Evolutionary conservation across 768 basidiomycete genomes (phyloP).

Genomic region (Tremella fuciformis): DNA sequence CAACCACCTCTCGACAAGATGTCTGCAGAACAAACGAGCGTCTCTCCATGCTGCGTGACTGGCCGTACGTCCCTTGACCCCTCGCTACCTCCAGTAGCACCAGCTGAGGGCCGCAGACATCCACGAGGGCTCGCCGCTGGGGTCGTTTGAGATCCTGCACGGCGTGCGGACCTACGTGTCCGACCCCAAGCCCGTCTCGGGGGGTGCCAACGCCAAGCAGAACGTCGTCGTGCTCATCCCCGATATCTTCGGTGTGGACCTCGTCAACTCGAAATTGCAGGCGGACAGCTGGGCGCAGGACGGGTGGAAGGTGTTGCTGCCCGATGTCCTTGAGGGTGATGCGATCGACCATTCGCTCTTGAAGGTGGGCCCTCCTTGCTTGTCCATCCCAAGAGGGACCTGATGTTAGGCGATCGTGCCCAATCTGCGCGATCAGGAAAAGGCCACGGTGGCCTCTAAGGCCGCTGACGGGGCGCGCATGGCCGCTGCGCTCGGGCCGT

Average conservation of each 20-base stretch:
- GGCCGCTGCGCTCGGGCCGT: constrained; percentile 49
- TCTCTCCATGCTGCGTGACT: constrained; percentile 43
- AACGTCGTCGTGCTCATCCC: constrained; percentile 50
- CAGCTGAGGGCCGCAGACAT: constrained; percentile 32
- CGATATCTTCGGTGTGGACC: constrained; percentile 52
- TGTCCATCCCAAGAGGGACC: neutral
- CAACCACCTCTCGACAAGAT: constrained; percentile 9
- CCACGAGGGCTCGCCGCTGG: constrained; percentile 50
- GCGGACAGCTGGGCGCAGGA: constrained; percentile 52
- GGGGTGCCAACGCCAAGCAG: constrained; percentile 35
- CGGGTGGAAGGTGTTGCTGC: constrained; percentile 50
- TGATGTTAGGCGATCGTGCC: constrained; percentile 44
- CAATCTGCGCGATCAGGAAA: constrained; percentile 43
- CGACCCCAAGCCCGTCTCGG: constrained; percentile 27
- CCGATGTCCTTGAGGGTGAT: constrained; percentile 49
- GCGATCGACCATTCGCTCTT: constrained; percentile 17
- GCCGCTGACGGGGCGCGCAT: constrained; percentile 43
- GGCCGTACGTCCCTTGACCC: constrained; percentile 40
- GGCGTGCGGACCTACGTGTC: constrained; percentile 51
- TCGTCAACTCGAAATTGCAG: constrained; percentile 43
- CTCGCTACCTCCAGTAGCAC: neutral
- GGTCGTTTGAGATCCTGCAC: constrained; percentile 41
- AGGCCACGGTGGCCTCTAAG: constrained; percentile 35
- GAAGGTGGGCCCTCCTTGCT: constrained; percentile 6
- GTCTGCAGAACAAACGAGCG: constrained; percentile 35